Conservation (phyloP, 495 filamentous ascomycete genomes). For the Penicillium atrosanguineum region DNA sequence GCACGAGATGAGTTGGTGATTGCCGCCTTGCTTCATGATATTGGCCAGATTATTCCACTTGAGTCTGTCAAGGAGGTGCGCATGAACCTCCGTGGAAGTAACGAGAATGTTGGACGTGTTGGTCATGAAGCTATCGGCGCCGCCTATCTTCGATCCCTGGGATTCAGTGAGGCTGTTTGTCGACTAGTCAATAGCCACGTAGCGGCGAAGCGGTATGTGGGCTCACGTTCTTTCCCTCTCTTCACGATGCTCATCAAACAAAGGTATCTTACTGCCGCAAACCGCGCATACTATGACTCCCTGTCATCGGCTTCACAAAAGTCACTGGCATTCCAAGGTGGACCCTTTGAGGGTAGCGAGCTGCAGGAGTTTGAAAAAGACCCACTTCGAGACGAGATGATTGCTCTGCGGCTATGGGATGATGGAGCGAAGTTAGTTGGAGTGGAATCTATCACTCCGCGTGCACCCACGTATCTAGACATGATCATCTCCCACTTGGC, state of each 20-base stretch:
- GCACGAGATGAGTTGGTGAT: conserved; percentile 36
- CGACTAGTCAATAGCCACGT: conserved; percentile 44
- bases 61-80: conserved; percentile 28
- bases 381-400: conserved; percentile 38
- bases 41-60: conserved; percentile 42
- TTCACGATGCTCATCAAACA: not conserved
- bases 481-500: conserved; percentile 30
- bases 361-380: conserved; percentile 27
- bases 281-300: conserved; percentile 35
- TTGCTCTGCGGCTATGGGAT: conserved; percentile 41
- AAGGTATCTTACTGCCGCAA: conserved; percentile 39
- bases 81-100: conserved; percentile 24
- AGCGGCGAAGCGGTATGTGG: conserved; percentile 41
- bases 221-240: no score
- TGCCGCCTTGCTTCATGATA: conserved; percentile 45
- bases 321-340: conserved; percentile 43
- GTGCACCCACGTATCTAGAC: conserved; percentile 26
- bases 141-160: conserved; percentile 33
- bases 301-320: conserved; percentile 38
- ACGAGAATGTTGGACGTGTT: conserved; percentile 38
- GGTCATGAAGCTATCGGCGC: conserved; percentile 45
- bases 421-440: conserved; percentile 40
- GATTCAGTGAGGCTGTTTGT: conserved; percentile 38
- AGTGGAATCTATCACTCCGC: conserved; percentile 27
- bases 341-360: conserved; percentile 38